A percentile compares a stretch with the other conserved stretches of the same genome.
Evolutionary conservation across 352 stramenopile genomes (phyloP).

Genomic region (Pythium sukuiense): DNA sequence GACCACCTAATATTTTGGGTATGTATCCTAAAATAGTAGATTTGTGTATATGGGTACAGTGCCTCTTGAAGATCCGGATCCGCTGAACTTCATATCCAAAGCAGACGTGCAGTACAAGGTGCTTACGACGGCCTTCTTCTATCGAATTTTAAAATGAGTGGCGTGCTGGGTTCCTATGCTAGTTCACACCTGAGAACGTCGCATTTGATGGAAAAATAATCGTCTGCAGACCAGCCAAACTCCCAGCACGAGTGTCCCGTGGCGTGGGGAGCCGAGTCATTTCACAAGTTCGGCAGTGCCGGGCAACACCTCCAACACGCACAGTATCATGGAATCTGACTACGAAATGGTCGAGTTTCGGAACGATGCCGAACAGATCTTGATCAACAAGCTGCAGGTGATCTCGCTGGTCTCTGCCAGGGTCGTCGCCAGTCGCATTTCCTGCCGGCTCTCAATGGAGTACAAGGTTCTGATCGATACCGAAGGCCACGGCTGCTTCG

Average conservation of each 20-base stretch:
- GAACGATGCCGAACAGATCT: neutral
- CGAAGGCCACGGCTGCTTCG: neutral
- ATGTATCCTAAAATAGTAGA: neutral
- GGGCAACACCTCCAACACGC: neutral
- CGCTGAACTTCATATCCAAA: too few relatives aligned
- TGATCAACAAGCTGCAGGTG: neutral
- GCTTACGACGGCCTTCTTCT: too few relatives aligned
- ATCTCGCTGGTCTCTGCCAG: neutral
- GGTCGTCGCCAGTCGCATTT: neutral
- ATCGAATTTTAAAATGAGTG: neutral
- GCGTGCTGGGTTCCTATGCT: neutral
- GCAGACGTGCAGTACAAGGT: too few relatives aligned
- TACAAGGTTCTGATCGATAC: neutral
- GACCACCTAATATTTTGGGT: constrained; percentile 7
- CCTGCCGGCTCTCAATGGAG: neutral
- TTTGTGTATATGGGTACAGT: neutral
- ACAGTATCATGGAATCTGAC: neutral
- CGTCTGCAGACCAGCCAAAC: too few relatives aligned
- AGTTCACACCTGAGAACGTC: neutral
- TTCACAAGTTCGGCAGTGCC: neutral
- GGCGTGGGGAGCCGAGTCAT: neutral
- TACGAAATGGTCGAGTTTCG: neutral
- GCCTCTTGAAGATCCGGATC: neutral
- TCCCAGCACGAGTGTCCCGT: too few relatives aligned
- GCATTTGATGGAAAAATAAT: neutral